Evolutionary conservation across 2,329 filamentous ascomycete genomes (phyloP).

Genomic region (Chalara sp.): DNA sequence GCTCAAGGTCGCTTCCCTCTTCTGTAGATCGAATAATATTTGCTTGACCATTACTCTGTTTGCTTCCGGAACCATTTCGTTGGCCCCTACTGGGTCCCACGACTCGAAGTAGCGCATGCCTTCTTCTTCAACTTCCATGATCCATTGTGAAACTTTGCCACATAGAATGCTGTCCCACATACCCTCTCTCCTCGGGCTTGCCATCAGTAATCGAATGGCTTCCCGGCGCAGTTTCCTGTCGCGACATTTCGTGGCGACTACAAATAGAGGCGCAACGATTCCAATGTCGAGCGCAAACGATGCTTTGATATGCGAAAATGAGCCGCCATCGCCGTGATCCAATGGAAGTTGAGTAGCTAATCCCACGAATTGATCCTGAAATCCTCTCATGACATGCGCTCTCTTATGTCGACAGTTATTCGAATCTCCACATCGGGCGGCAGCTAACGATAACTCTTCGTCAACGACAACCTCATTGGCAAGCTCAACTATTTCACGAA

Average conservation of each 20-base stretch:
- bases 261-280: conserved; percentile 24
- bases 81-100: conserved; percentile 52
- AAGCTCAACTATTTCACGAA: conserved; percentile 48
- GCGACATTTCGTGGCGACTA: conserved; percentile 23
- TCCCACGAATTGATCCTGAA: conserved; percentile 10
- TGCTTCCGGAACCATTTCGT: conserved; percentile 14
- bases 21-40: conserved; percentile 25
- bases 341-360: conserved; percentile 3
- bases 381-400: not conserved
- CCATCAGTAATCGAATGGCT: conserved; percentile 19
- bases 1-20: conserved; percentile 19
- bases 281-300: conserved; percentile 31
- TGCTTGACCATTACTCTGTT: conserved; percentile 26
- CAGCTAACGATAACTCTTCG: conserved; percentile 18
- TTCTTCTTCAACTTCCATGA: conserved; percentile 31
- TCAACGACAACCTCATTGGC: conserved; percentile 48
- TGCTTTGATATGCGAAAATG: conserved; percentile 29
- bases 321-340: conserved; percentile 5
- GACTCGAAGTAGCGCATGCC: conserved; percentile 25
- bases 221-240: conserved; percentile 19
- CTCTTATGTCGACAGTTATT: conserved; percentile 16
- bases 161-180: conserved; percentile 26
- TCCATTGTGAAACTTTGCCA: conserved; percentile 17
- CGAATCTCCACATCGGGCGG: conserved; percentile 12
- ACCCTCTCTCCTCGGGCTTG: conserved; percentile 22